Evolutionary conservation across 768 basidiomycete species (phyloP), one percentile per base, ranked within the genome.

Genomic region (Lyophyllum decastes): DNA sequence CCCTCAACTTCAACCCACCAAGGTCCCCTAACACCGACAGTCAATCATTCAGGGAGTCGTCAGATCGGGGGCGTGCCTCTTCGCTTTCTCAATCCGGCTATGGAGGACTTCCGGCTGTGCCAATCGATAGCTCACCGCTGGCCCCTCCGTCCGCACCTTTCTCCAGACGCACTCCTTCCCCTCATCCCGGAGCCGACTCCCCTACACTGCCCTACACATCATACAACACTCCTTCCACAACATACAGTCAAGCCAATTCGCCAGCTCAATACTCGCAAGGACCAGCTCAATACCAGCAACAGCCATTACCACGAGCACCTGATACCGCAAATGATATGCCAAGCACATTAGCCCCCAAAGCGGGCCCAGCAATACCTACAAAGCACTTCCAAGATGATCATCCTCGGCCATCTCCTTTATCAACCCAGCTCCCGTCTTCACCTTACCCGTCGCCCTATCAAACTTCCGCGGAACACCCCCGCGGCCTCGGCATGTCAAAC

Each of bases 381-480:
- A 48, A 44, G 12, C 17, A 21, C 14, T 43, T 33, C 54, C 60
- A 49, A 50, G 62, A 33, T 17, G 51, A 54, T 12, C 46, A 19
- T 49, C 65, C 58, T 38, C 65, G 52, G 21, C 50, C 45, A 12
- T 54, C 53, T 46, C 55, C 57, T 2, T 10, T 62, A 19, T 17
- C 43, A 17, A 59, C 45, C 33, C 19, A 57, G 57, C 11, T 41
- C 7, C 22, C 55, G 17, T 47, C 59, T 4, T 58, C 56, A 14
- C 70, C 79, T 0, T 78, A 75, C n/a, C 43, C 44, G 5, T 52
- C 53, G 14, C 70, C 79, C 0, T 78, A 75, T 59, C 75, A 76
- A 24, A 77, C 83, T 1, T 82, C 81, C 2, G 75, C 76, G 7
- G 82, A 85, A 56, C 78, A 80, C 48, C 78, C 77, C 1, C 67